phyloP scores from a whole-genome alignment of 2,329 filamentous ascomycete genomes.

The Aspergillus sp. region DNA sequence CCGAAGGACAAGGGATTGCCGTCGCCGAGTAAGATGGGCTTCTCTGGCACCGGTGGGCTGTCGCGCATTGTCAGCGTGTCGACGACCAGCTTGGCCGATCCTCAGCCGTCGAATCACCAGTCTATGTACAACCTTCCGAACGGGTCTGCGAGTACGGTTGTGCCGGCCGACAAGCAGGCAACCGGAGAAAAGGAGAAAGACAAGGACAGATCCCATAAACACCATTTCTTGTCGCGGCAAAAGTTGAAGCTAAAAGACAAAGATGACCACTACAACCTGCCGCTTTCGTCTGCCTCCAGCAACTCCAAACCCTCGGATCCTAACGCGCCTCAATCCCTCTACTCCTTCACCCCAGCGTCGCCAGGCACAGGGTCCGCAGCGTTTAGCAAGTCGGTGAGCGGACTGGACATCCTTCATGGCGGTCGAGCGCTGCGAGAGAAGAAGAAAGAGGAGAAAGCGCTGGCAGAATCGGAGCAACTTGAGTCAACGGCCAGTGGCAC shows the following conservation, averaged over 20 bases:
- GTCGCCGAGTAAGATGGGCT: slow-evolving; percentile 49
- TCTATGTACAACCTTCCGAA: slow-evolving; percentile 55
- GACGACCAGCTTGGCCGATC: slow-evolving; percentile 50
- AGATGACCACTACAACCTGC: slow-evolving; percentile 48
- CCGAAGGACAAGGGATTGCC: slow-evolving; percentile 44
- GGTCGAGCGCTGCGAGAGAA: slow-evolving; percentile 71
- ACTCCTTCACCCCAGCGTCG: slow-evolving; percentile 57
- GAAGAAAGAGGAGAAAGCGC: slow-evolving; percentile 59
- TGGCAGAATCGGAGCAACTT: slow-evolving; percentile 27
- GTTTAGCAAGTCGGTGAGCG: slow-evolving; percentile 76
- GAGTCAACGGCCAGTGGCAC: slow-evolving; percentile 20
- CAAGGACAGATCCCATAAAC: slow-evolving; percentile 42
- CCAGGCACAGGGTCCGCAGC: slow-evolving; percentile 48
- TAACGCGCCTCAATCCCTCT: slow-evolving; percentile 53
- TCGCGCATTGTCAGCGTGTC: slow-evolving; percentile 51
- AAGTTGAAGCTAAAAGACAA: slow-evolving; percentile 56
- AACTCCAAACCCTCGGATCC: slow-evolving; percentile 57
- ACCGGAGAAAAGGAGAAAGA: slow-evolving; percentile 33
- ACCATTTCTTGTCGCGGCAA: slow-evolving; percentile 57
- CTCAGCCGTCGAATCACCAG: slow-evolving; percentile 42
- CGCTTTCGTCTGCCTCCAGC: slow-evolving; percentile 55
- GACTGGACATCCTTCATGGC: slow-evolving; percentile 67
- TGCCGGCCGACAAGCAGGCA: slow-evolving; percentile 37
- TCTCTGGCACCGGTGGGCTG: slow-evolving; percentile 42
- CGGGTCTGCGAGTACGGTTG: slow-evolving; percentile 52